These are phyloP conservation scores for Gonapodya sp. DNA, from an alignment of 192 early-diverging fungal genomes.

Conservation along the genomic window DNA sequence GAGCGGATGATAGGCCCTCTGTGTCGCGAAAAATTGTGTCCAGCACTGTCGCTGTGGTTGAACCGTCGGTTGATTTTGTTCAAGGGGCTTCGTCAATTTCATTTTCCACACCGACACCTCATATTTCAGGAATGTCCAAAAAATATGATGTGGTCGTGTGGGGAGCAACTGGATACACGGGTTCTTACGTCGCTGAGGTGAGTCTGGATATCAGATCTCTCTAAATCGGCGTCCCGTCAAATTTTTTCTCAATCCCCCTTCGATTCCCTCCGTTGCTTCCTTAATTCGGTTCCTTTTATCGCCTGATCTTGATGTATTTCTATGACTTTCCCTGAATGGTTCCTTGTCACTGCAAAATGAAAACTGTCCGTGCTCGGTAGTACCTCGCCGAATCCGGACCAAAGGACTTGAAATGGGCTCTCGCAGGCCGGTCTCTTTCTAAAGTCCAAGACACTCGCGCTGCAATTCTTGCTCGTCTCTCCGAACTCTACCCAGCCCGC, in stretches of 20 bases:
- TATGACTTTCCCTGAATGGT: too few species aligned
- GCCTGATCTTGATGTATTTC: too few species aligned
- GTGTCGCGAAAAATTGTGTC: too few species aligned
- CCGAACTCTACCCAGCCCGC: background rate
- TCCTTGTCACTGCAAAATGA: too few species aligned
- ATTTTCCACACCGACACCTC: too few species aligned
- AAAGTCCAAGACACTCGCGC: background rate
- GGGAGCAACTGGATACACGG: slow-evolving; percentile 82
- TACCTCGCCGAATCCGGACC: slow-evolving; percentile 9
- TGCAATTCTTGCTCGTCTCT: background rate
- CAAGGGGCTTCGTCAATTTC: too few species aligned
- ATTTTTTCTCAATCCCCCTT: background rate
- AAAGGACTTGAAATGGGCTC: background rate
- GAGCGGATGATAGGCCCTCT: too few species aligned
- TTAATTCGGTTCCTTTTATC: too few species aligned
- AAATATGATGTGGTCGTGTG: background rate
- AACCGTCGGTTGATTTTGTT: too few species aligned
- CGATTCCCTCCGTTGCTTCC: too few species aligned
- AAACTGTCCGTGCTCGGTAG: background rate
- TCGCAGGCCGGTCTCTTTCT: slow-evolving; percentile 1
- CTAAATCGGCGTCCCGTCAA: background rate
- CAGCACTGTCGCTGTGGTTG: too few species aligned
- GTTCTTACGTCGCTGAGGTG: slow-evolving; percentile 50
- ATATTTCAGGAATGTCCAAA: background rate
- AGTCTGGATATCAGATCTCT: background rate